A percentile compares a stretch with the other conserved stretches of the same genome.
Evolutionary conservation across 768 basidiomycete genomes (phyloP).

Genomic region (Pisolithus marmoratus): DNA sequence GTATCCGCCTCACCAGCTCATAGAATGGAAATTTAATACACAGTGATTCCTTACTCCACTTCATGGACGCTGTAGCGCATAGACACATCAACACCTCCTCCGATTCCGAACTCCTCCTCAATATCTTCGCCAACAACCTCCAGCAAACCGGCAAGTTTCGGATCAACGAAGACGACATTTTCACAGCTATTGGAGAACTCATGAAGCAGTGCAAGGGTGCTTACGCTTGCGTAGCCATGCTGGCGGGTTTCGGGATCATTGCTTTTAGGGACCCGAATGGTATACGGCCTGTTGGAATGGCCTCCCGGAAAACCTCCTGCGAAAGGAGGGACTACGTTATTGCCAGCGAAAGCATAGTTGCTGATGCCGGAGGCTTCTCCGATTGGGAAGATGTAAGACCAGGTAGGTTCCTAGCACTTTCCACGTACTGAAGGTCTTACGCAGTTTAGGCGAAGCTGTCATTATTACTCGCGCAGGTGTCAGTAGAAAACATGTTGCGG

Average conservation of each 20-base stretch:
- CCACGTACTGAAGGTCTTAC: background rate
- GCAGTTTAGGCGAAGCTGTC: slow-evolving; percentile 74
- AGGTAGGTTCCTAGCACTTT: slow-evolving; percentile 40
- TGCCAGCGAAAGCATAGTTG: slow-evolving; percentile 94
- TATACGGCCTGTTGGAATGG: slow-evolving; percentile 90
- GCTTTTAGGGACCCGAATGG: slow-evolving; percentile 98
- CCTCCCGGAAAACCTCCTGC: slow-evolving; percentile 48
- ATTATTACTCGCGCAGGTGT: slow-evolving; percentile 86
- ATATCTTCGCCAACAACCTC: slow-evolving; percentile 95
- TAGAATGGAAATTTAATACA: slow-evolving; percentile 99
- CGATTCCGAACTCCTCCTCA: slow-evolving; percentile 94
- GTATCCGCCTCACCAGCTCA: background rate
- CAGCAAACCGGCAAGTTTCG: slow-evolving; percentile 99
- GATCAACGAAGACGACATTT: slow-evolving; percentile 99
- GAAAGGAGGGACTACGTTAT: slow-evolving; percentile 79
- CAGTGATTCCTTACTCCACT: slow-evolving; percentile 77
- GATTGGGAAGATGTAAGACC: slow-evolving; percentile 94
- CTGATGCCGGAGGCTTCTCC: slow-evolving; percentile 85
- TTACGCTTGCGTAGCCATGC: slow-evolving; percentile 98
- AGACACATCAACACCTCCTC: slow-evolving; percentile 98
- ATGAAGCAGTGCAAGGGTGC: slow-evolving; percentile 88
- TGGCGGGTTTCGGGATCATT: slow-evolving; percentile 97
- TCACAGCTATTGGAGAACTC: slow-evolving; percentile 85
- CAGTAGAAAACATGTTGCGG: slow-evolving; percentile 66
- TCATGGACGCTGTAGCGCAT: slow-evolving; percentile 94